Conservation (phyloP, 228 moss, liverwort and hornwort species). For the Sphagnum fallax region DNA sequence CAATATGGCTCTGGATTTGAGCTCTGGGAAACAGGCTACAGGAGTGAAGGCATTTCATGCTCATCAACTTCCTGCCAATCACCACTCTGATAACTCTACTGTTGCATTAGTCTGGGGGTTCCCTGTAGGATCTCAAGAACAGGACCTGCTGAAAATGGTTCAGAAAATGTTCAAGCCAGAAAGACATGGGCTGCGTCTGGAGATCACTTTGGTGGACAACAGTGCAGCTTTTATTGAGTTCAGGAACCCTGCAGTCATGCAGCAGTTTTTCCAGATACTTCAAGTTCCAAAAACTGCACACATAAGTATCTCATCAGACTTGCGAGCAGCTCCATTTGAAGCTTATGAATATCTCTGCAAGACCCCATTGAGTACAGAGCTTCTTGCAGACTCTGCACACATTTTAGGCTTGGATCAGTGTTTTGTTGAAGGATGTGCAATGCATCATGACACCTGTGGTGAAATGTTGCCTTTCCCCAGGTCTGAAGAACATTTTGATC, state of each 20-base stretch:
- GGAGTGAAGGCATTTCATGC: slow-evolving; percentile 58
- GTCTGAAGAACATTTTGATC: slow-evolving; percentile 1
- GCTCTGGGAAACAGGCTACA: slow-evolving; percentile 55
- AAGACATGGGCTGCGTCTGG: slow-evolving; percentile 31
- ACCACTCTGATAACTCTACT: slow-evolving; percentile 31
- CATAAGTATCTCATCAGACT: slow-evolving; percentile 12
- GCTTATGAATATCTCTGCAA: slow-evolving; percentile 68
- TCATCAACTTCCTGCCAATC: slow-evolving; percentile 17
- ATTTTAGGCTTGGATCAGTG: slow-evolving; percentile 44
- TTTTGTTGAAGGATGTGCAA: slow-evolving; percentile 3
- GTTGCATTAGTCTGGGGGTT: slow-evolving; percentile 78
- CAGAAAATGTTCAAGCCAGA: slow-evolving; percentile 48
- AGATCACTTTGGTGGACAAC: slow-evolving; percentile 47
- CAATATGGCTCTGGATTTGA: slow-evolving; percentile 62
- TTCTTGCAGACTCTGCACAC: slow-evolving; percentile 58
- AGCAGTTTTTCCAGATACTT: slow-evolving; percentile 44
- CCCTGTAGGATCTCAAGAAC: slow-evolving; percentile 39
- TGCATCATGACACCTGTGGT: background rate
- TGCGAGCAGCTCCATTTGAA: slow-evolving; percentile 67
- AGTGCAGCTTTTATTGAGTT: slow-evolving; percentile 72
- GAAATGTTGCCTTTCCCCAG: background rate
- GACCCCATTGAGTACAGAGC: slow-evolving; percentile 55
- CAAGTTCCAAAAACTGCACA: slow-evolving; percentile 9
- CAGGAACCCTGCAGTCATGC: slow-evolving; percentile 37
- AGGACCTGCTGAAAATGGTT: slow-evolving; percentile 43